Conservation (phyloP, 192 early-diverging fungal genomes). For the Physocladia obscura region DNA sequence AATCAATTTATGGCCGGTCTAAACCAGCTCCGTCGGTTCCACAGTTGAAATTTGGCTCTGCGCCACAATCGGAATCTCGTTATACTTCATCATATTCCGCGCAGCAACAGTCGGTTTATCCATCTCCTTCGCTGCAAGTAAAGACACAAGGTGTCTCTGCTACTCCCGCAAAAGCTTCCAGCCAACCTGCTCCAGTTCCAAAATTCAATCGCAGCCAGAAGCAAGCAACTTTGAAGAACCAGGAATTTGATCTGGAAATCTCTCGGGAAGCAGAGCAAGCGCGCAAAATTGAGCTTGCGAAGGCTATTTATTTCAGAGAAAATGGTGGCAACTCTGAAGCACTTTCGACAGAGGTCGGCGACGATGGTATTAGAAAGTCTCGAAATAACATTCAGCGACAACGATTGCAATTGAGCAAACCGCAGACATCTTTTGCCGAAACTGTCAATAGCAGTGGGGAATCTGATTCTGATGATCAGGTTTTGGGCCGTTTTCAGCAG, state of each 20-base stretch:
- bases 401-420: no score
- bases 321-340: no score
- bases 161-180: neutral
- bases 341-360: neutral
- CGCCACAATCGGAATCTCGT: neutral
- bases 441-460: no score
- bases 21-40: neutral
- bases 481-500: no score
- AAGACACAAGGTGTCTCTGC: no score
- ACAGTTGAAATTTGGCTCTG: neutral
- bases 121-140: neutral
- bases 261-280: constrained; percentile 8
- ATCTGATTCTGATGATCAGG: no score
- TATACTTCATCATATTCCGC: neutral
- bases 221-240: neutral
- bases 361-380: neutral
- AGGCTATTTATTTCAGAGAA: constrained; percentile 21
- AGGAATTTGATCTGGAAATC: neutral
- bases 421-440: no score
- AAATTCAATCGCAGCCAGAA: constrained; percentile 15
- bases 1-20: no score
- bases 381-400: neutral
- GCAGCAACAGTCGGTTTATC: neutral
- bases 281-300: constrained; percentile 16
- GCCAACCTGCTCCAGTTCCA: neutral